Evolutionary conservation across 2,329 filamentous ascomycete species (phyloP), one percentile per base, ranked within the genome.

Genomic region (Piedraia hortae): DNA sequence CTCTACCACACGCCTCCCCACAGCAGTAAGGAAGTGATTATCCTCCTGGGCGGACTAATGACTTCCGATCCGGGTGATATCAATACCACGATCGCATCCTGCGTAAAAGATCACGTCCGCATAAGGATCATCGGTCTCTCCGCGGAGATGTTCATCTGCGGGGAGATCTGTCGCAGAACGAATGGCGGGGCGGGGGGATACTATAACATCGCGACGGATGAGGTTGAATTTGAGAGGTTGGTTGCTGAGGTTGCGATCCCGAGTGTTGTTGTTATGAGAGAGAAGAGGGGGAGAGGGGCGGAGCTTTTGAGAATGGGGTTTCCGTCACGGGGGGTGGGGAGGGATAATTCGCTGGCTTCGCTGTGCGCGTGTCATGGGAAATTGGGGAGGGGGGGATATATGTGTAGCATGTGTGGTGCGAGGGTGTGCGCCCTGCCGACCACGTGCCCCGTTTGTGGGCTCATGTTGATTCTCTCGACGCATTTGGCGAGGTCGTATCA

Each of bases 261-360:
- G n/a, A n/a, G n/a, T n/a, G n/a, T n/a, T n/a, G n/a, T n/a, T n/a
- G n/a, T n/a, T n/a, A n/a, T n/a, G n/a, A n/a, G n/a, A n/a, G n/a
- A n/a, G 16, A 39, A 32, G 24, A 44, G 28, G 23, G 34, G 31
- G 32, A 47, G 58, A 36, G 43, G 53, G 37, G 46, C 41, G 25
- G 55, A 59, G 2, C 53, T 97, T 18, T 60, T 97, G 12, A 88
- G 89, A 73, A 97, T 97, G 82, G 85, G 85, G 4, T 97, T 97
- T 38, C 85, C 85, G 0, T 88, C 75, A 4, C 62, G 80, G 16
- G 72, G 71, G 2, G 62, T 85, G 4, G 73, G n/a, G n/a, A n/a
- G n/a, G n/a, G n/a, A n/a, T n/a, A n/a, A n/a, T n/a, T n/a, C n/a
- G n/a, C n/a, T n/a, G 20, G 59, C 66, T 4, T 78, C 70, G 27